Base-by-base conservation (phyloP, 2,329 filamentous ascomycete genomes). In the Nothophoma quercina region DNA sequence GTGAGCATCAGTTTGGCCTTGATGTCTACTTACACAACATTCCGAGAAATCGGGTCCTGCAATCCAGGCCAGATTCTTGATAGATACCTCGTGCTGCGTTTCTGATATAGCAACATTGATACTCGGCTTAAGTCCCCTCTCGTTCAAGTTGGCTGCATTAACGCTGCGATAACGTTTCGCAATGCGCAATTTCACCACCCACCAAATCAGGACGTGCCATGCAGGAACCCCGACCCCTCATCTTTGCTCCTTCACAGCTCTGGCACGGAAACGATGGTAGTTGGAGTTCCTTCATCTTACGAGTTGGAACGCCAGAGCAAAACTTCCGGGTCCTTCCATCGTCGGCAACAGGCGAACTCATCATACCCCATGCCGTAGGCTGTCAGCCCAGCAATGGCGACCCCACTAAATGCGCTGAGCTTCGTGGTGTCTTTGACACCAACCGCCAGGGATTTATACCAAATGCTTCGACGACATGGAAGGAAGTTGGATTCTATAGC, bases 281-380 rank as follows among this genome's bases (percentile, higher is more conserved):
- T 29, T 70, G 68, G 68, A 65, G 59, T 2, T 68, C 61, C 19
- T 70, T 72, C 33, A 39, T 51, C 15, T 56, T 72, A n/a, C 51
- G 56, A 25, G 57, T 65, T 5, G 69, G 69, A 18, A 65, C 64
- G 0, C 68, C 68, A 4, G 59, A 59, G 28, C 69, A 71, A 35
- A 58, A 40, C 19, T 63, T 71, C 44, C 62, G 67, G n/a, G 51
- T 71, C n/a, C 36, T 70, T 8, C 62, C 67, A 8, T 68, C 70
- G 3, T 41, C 55, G 1, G 40, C 50, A 8, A 45, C 51, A 1
- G 19, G 40, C 54, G 43, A 57, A 57, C 29, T 53, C 56, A 35
- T 58, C 32, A 19, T 64, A 12, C 59, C 59, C 10, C 16, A 43
- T 18, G 15, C 15, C 8, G 12, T 7, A 10, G 40, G 40, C n/a